A percentile compares a stretch with the other conserved stretches of the same genome.
Conservation (phyloP, 179 eudicot genomes). For the Beta lomatogona region DNA sequence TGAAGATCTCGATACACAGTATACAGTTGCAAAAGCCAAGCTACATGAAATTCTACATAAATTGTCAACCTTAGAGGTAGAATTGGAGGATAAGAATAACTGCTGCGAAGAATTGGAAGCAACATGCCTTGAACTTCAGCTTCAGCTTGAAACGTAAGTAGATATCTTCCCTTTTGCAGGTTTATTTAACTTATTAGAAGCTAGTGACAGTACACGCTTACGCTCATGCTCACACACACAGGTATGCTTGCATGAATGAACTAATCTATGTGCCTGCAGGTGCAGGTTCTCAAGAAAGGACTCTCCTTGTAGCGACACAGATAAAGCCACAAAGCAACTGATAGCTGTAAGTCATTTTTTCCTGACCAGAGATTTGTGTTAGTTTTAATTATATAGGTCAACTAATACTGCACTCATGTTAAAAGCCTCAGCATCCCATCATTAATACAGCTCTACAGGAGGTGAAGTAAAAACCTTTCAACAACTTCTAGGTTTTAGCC, state of each 20-base stretch:
- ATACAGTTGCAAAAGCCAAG: slow-evolving; percentile 56
- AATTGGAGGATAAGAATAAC: slow-evolving; percentile 66
- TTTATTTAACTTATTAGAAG: background rate
- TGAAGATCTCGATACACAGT: slow-evolving; percentile 78
- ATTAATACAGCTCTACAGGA: background rate
- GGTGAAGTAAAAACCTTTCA: background rate
- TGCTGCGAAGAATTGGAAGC: slow-evolving; percentile 80
- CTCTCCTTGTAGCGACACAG: slow-evolving; percentile 35
- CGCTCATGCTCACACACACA: background rate
- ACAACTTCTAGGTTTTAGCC: background rate
- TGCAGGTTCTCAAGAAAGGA: slow-evolving; percentile 51
- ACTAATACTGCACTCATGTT: background rate
- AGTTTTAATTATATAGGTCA: background rate
- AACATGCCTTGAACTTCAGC: slow-evolving; percentile 87
- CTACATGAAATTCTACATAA: slow-evolving; percentile 57
- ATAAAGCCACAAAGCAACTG: slow-evolving; percentile 45
- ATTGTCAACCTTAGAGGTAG: slow-evolving; percentile 70
- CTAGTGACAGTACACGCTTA: background rate
- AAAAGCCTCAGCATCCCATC: background rate
- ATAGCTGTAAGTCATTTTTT: slow-evolving; percentile 47
- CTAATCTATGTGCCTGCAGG: slow-evolving; percentile 22
- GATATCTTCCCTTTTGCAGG: background rate
- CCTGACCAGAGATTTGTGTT: background rate
- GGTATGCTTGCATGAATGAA: background rate
- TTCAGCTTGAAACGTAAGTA: slow-evolving; percentile 82